Evolutionary conservation across 2,329 filamentous ascomycete genomes (phyloP).

Genomic region (Trichophyton schoenleinii): DNA sequence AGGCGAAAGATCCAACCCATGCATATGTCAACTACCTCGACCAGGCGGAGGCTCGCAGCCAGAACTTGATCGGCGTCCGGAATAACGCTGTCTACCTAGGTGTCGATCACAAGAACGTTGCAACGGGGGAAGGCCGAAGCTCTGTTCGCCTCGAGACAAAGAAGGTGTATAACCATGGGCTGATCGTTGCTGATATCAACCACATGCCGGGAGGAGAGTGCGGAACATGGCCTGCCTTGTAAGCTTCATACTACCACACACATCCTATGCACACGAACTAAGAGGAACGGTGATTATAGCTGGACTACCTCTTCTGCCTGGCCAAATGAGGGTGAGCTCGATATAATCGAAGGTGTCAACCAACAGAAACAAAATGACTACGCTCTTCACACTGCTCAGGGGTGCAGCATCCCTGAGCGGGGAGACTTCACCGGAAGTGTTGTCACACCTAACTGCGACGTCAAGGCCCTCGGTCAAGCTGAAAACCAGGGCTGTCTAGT

Average conservation of each 20-base stretch:
- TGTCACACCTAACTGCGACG: constrained; percentile 47
- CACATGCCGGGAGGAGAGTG: constrained; percentile 63
- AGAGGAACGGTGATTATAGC: constrained; percentile 17
- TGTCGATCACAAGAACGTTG: constrained; percentile 49
- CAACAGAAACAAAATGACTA: constrained; percentile 45
- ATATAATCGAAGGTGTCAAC: constrained; percentile 70
- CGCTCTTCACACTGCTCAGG: constrained; percentile 53
- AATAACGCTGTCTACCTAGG: constrained; percentile 53
- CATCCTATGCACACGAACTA: not conserved
- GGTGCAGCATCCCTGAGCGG: constrained; percentile 45
- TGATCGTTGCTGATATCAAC: constrained; percentile 58
- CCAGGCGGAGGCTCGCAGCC: constrained; percentile 43
- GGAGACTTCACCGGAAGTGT: constrained; percentile 37
- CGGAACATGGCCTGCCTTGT: constrained; percentile 61
- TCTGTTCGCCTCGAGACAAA: constrained; percentile 61
- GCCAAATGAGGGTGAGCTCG: constrained; percentile 61
- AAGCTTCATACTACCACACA: constrained; percentile 14
- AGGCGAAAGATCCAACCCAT: constrained; percentile 53
- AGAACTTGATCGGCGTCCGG: constrained; percentile 46
- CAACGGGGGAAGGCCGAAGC: constrained; percentile 47
- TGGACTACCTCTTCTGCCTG: constrained; percentile 54
- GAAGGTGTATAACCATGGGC: constrained; percentile 49
- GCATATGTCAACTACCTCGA: constrained; percentile 62
- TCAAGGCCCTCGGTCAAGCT: constrained; percentile 31
- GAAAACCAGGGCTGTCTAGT: constrained; percentile 49